These are phyloP conservation scores for Eragrostis curvula DNA, from an alignment of 176 grass and related monocot species.

Conservation along the genomic window DNA sequence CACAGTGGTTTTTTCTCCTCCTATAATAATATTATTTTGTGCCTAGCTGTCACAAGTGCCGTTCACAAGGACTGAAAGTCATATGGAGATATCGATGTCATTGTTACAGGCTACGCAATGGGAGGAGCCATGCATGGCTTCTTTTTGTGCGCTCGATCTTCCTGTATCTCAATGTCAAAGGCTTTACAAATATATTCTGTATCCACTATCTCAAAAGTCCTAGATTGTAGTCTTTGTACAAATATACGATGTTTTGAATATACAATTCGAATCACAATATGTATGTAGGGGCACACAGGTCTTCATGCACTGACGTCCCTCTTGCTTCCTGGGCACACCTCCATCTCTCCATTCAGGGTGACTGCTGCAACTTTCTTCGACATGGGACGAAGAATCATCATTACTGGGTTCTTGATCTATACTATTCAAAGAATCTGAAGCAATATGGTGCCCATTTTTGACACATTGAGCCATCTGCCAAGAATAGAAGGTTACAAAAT, in stretches of 20 bases:
- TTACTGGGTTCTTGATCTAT: too few relatives aligned
- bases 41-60: slow-evolving; percentile 47
- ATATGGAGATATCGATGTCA: slow-evolving; percentile 40
- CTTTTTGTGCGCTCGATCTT: slow-evolving; percentile 54
- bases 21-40: slow-evolving; percentile 51
- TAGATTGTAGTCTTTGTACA: slow-evolving; percentile 3
- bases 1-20: slow-evolving; percentile 54
- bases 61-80: slow-evolving; percentile 29
- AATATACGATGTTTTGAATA: not conserved
- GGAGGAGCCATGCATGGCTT: slow-evolving; percentile 51
- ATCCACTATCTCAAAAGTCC: not conserved
- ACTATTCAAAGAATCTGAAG: too few relatives aligned
- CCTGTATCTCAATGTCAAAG: slow-evolving; percentile 10
- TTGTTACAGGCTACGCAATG: slow-evolving; percentile 59
- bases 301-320: too few relatives aligned
- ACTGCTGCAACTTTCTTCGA: too few relatives aligned
- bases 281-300: too few relatives aligned
- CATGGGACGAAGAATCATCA: too few relatives aligned
- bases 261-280: too few relatives aligned
- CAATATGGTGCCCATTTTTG: too few relatives aligned
- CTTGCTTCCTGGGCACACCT: too few relatives aligned
- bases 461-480: too few relatives aligned
- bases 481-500: too few relatives aligned
- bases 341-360: too few relatives aligned
- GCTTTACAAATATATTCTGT: slow-evolving; percentile 2